Evolutionary conservation across 1,284 basidiomycete species (phyloP), one percentile per base, ranked within the genome.

Genomic region (Stygiomarasmius scandens): DNA sequence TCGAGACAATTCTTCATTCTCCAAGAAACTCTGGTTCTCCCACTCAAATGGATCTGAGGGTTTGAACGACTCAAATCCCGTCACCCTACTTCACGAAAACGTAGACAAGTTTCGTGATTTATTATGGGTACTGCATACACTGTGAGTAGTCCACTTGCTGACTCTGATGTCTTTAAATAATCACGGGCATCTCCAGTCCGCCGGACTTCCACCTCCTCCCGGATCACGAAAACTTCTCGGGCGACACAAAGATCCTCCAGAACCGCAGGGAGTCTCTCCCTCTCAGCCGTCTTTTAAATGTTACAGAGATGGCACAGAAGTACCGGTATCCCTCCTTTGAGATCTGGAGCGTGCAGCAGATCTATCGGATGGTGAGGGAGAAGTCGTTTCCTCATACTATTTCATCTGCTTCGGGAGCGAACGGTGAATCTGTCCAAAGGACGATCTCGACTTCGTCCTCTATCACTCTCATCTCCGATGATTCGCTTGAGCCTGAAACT

Each of bases 91-190:
- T 6, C 29, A 32, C 12, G 55, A 51, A 12, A 75, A 78, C 52
- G 72, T 71, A 19, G 72, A 68, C 5, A 67, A 73, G 56, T 79
- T 80, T 52, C 73, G 73, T 22, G 76, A 77, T 59, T 67, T 80
- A 23, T 64, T 80, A 29, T 77, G 77, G 75, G 77, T 70, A 23
- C 57, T 80, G 25, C 76, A 79, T 63, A 73, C 77, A 36, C 66
- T 72, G 78, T 80, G 58, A 68, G 75, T 65, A 14, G 27, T 10
- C 16, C 29, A 23, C 45, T 19, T 9, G n/a, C 16, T 23, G 20
- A 20, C 32, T 47, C 43, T 14, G 3, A 45, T 25, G 22, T 38
- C 51, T 36, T 34, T 48, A 27, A n/a, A 45, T 2, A 22, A 16
- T 32, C 45, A 32, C n/a, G n/a, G n/a, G n/a, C n/a, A n/a, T n/a